Base-by-base conservation (phyloP, 495 filamentous ascomycete species). In the Podospora bellae-mahoneyi region DNA sequence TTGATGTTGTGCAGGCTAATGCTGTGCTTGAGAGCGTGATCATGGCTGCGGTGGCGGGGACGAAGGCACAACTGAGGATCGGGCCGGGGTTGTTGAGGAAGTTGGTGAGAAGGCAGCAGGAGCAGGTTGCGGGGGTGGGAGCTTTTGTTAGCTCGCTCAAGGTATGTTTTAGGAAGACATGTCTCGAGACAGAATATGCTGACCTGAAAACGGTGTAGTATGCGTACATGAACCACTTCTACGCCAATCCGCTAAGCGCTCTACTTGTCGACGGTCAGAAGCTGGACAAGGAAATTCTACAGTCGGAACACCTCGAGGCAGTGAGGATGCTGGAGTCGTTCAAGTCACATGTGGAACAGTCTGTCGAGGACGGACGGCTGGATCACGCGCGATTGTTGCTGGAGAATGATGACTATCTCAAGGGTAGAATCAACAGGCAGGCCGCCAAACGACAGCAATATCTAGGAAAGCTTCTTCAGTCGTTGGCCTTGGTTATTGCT, bases 161-260 rank as follows among this genome's bases (percentile, higher is more conserved):
- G 55, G 55, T 58, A 58, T 58, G 55, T 16, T 48, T 16, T 3
- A 48, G 39, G 39, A 48, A 48, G 39, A 13, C 13, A 48, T 48
- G 39, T 48, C 9, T 48, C 1, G 10, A 48, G 20, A 48, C 2
- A 48, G 39, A 48, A 48, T 6, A 48, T 13, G 39, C 13, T 48
- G 39, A 48, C 39, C 2, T 10, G 39, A 32, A 5, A 5, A 48
- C 13, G 39, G 39, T 10, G 13, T 10, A 97, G 90, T 97, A 97
- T 78, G 87, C 89, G 16, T 94, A 95, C 71, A 97, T 99, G 94
- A 92, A 90, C 32, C 92, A 97, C 76, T 97, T 96, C 76, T 98
- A 94, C 74, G 91, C 91, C 55, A 97, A 98, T 76, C 87, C 92
- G 0, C 79, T 97, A n/a, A 90, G 91, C 57, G 78, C 92, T 19